phyloP scores from a whole-genome alignment of 257 asterid species.

The Solanum acaule region DNA sequence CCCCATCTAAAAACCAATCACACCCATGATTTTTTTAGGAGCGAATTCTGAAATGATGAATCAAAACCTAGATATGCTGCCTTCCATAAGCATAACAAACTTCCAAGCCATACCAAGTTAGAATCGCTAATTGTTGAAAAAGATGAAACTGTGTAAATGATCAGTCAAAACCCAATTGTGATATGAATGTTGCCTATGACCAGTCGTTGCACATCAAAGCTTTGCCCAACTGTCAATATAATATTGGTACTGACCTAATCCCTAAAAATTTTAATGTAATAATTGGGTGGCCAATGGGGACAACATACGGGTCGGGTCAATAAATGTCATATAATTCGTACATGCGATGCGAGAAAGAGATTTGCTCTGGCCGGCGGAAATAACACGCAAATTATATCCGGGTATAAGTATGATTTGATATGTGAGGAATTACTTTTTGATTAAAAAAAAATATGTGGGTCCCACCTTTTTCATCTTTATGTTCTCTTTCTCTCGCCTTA shows the following conservation, averaged over 20 bases:
- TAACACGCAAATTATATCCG: too few relatives aligned
- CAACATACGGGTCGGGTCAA: neutral
- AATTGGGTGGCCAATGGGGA: neutral
- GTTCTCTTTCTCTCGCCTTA: too few relatives aligned
- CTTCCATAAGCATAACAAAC: neutral
- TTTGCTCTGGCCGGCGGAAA: neutral
- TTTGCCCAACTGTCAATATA: neutral
- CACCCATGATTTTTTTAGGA: neutral
- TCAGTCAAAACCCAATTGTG: neutral
- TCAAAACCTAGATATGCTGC: neutral
- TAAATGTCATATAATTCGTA: neutral
- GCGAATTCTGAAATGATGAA: neutral
- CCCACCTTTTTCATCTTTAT: too few relatives aligned
- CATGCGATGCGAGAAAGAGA: neutral
- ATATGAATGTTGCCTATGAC: neutral
- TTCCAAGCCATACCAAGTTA: neutral
- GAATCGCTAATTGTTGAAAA: neutral
- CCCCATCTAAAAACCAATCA: neutral
- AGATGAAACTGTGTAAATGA: neutral
- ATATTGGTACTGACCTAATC: neutral
- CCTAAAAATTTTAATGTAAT: neutral
- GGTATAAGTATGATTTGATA: too few relatives aligned
- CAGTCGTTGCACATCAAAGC: neutral
- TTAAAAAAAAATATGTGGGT: too few relatives aligned
- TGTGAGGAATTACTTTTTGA: too few relatives aligned